Conservation (phyloP, 345 rosid species). For the Syzygium aqueum region DNA sequence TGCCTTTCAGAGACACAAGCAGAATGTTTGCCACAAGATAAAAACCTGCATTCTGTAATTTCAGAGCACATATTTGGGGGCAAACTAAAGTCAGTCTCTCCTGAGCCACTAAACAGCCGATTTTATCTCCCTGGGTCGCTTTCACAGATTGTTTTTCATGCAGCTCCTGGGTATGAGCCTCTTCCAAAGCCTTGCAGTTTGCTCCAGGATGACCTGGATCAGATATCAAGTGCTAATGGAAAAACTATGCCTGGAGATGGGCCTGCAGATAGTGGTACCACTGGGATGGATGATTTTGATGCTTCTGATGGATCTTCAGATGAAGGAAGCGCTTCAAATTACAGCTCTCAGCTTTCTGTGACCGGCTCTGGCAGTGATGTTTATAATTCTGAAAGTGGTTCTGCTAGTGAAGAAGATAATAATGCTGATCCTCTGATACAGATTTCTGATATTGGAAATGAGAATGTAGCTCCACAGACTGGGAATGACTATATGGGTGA, state of each 20-base stretch:
- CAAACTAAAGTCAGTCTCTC: constrained; percentile 30
- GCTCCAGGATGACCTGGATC: constrained; percentile 32
- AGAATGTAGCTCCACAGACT: constrained; percentile 10
- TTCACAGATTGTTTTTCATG: constrained; percentile 94
- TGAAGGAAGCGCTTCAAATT: constrained; percentile 65
- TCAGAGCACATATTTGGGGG: constrained; percentile 49
- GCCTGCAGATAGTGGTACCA: constrained; percentile 5
- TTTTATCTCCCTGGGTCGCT: constrained; percentile 95
- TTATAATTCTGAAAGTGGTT: constrained; percentile 32
- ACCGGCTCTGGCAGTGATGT: constrained; percentile 29
- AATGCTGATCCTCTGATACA: constrained; percentile 61
- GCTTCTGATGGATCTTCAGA: constrained; percentile 45
- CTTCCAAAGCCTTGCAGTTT: constrained; percentile 88
- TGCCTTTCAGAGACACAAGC: constrained; percentile 27
- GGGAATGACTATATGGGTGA: background rate
- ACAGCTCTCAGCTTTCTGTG: constrained; percentile 46
- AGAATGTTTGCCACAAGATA: constrained; percentile 22
- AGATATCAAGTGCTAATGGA: constrained; percentile 19
- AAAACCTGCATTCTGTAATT: constrained; percentile 27
- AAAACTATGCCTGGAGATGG: constrained; percentile 1
- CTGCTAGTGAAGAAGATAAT: constrained; percentile 32
- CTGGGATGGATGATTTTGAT: constrained; percentile 27
- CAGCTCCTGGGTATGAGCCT: constrained; percentile 99
- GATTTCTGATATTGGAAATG: constrained; percentile 42
- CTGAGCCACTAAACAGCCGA: constrained; percentile 37